These are phyloP conservation scores for Saccharomyces kudriavzevii DNA, from an alignment of 805 yeast genomes.

Conservation along the genomic window DNA sequence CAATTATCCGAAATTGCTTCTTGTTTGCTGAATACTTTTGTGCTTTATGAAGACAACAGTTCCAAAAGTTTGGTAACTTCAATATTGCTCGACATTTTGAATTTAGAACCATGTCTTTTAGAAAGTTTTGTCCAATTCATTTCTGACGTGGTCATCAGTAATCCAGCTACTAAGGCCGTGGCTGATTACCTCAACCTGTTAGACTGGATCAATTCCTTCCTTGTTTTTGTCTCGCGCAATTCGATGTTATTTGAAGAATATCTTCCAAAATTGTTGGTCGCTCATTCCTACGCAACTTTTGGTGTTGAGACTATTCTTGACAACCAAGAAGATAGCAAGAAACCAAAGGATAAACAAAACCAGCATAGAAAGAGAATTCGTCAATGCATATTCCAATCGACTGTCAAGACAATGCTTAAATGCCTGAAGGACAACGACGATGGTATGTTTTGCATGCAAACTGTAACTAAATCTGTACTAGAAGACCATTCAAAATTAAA, in stretches of 20 bases:
- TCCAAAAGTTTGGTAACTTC: slow-evolving; percentile 39
- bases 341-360: slow-evolving; percentile 21
- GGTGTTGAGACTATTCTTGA: slow-evolving; percentile 23
- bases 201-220: slow-evolving; percentile 44
- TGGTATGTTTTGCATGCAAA: slow-evolving; percentile 8
- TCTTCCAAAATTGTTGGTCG: slow-evolving; percentile 35
- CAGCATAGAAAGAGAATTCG: slow-evolving; percentile 37
- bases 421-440: slow-evolving; percentile 15
- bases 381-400: slow-evolving; percentile 27
- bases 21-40: slow-evolving; percentile 40
- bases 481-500: slow-evolving; percentile 15
- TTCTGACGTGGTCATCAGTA: slow-evolving; percentile 23
- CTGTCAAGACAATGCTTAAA: slow-evolving; percentile 21
- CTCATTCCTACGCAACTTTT: slow-evolving; percentile 29
- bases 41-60: slow-evolving; percentile 42
- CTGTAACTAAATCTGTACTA: slow-evolving; percentile 7
- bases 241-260: slow-evolving; percentile 22
- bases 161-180: slow-evolving; percentile 40
- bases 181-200: slow-evolving; percentile 51
- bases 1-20: slow-evolving; percentile 28
- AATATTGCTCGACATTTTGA: slow-evolving; percentile 34
- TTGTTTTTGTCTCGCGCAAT: slow-evolving; percentile 17
- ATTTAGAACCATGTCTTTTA: slow-evolving; percentile 29
- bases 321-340: slow-evolving; percentile 19
- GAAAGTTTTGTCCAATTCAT: slow-evolving; percentile 36